Evolutionary conservation across 352 stramenopile genomes (phyloP), one percentile per base, ranked within the genome.

Genomic region (Globisporangium spinosum): DNA sequence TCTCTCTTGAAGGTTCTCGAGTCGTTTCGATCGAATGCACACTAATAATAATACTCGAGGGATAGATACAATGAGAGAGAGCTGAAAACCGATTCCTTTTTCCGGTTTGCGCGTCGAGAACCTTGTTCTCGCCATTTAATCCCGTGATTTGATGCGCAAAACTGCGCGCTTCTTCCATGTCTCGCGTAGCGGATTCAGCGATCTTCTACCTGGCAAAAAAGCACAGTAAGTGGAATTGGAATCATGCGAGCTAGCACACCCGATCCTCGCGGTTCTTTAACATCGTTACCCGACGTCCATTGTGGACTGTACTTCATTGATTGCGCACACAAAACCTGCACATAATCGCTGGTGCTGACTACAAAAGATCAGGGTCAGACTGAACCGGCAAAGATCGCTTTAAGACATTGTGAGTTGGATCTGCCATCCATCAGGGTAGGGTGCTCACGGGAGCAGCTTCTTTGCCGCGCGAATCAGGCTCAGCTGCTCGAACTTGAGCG

Each of bases 381-480:
- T 62, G 32, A 22, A 34, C 10, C 20, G 3, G 7, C 29, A 43
- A 25, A 12, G 54, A 15, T 43, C 20, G 55, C 20, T 32, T 49
- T 23, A 22, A 49, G 2, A 12, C 7, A 7, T 25, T 22, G 20
- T 1, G 13, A 25, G 56, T n/a, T 62, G n/a, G 20, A 32, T 29
- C 56, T 29, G 17, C 2, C 10, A 25, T 23, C 47, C 47, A 29
- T 49, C 29, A 47, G 1, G n/a, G 20, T n/a, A 47, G 1, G 10
- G 20, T n/a, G 12, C 8, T 25, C 8, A 20, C 7, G 29, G 7
- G 22, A 55, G 47, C 54, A 54, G 68, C 54, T 75, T 76, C 62
- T 80, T 89, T 29, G 76, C 80, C 51, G 86, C 86, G 47, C 82
- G 81, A 76, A 94, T 90, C 67, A 92, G 69, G 71, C 77, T 90